Base-by-base conservation (phyloP, 495 filamentous ascomycete genomes). In the Podospora fimiseda region DNA sequence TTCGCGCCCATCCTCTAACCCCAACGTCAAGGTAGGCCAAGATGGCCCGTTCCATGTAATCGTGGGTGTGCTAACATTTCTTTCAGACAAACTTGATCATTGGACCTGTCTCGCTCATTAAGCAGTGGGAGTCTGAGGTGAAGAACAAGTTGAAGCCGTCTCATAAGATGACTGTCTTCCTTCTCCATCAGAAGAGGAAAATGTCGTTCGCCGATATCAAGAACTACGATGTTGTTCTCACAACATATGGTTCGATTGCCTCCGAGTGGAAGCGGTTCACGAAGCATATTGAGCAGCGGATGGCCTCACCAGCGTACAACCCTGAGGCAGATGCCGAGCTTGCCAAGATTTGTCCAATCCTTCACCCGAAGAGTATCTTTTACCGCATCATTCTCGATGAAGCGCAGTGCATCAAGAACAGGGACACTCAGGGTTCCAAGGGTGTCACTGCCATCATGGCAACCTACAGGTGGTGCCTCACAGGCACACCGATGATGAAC, bases 401-500 rank as follows among this genome's bases (percentile, higher is more conserved):
- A 70, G 91, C 93, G 1, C 93, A 98, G 56, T 89, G 81, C 60
- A 90, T 96, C 75, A 96, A 96, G 71, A 96, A 96, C 59, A 83
- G 80, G 52, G 74, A 69, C 21, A 87, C 90, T 1, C 81, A 86
- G 53, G 69, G 77, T 13, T 80, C 87, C 0, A 70, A 73, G 48
- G 92, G 80, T 6, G 82, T 80, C 21, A 80, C 70, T 59, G 59
- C 70, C 6, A 74, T 96, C 7, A 67, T 80, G 43, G 70, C 88
- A 14, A 79, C 71, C 23, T 82, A 87, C 58, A 74, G 93, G 15
- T 86, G 90, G 69, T 95, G 89, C 61, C 82, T 98, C 68, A 94
- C 88, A 9, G 93, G 93, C 6, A 96, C 90, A 0, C 93, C 93
- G 0, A 94, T 96, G 84, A 91, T 93, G 85, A 97, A 98, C 60